These are phyloP conservation scores for Takakia lepidozioides DNA, from an alignment of 225 moss, liverwort and hornwort genomes.

Conservation along the genomic window DNA sequence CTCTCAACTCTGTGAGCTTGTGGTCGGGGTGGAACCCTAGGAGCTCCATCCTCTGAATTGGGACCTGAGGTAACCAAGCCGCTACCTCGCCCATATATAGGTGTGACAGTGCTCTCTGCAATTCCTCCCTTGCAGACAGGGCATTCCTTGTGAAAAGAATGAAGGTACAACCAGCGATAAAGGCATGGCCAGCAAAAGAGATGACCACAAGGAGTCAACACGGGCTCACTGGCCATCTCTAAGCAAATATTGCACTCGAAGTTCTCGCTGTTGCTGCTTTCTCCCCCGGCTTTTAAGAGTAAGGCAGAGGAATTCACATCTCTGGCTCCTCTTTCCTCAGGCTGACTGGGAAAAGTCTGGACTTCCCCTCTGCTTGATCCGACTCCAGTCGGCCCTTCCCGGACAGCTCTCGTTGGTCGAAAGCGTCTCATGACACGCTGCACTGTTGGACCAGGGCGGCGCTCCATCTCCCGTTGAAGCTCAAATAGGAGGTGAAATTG, in stretches of 20 bases:
- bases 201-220: conserved; percentile 84
- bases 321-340: too few relatives aligned
- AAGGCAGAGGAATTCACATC: too few relatives aligned
- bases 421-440: too few relatives aligned
- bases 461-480: conserved; percentile 15
- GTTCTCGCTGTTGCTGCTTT: conserved; percentile 51
- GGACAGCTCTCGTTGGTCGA: too few relatives aligned
- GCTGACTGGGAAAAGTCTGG: too few relatives aligned
- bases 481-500: neutral
- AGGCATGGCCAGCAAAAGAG: conserved; percentile 91
- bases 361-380: conserved; percentile 22
- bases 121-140: conserved; percentile 79
- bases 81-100: conserved; percentile 71
- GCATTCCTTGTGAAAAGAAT: conserved; percentile 73
- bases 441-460: conserved; percentile 13
- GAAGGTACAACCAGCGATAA: conserved; percentile 80
- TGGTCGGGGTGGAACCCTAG: conserved; percentile 59
- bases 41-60: conserved; percentile 32
- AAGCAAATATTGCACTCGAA: conserved; percentile 92
- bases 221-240: conserved; percentile 74
- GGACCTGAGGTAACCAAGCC: conserved; percentile 37
- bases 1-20: conserved; percentile 63
- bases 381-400: too few relatives aligned
- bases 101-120: conserved; percentile 58
- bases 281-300: conserved; percentile 37